Conservation (phyloP, 106 monocot species). For the Allium fistulosum region DNA sequence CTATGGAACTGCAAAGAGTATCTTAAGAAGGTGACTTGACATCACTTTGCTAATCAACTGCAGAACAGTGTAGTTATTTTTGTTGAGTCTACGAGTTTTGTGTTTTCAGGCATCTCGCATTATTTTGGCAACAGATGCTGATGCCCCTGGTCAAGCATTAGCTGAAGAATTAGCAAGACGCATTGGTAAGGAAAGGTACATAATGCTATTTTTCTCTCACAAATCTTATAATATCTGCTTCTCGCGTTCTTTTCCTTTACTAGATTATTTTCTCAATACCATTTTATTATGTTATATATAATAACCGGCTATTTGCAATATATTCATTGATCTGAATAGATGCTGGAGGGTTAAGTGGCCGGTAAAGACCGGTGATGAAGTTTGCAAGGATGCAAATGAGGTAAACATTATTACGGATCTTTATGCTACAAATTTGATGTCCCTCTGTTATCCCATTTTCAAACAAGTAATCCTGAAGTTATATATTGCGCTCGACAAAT, state of each 20-base stretch:
- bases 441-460: neutral
- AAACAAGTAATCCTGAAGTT: neutral
- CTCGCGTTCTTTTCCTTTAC: neutral
- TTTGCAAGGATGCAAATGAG: slow-evolving; percentile 50
- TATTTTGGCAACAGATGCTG: slow-evolving; percentile 46
- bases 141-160: slow-evolving; percentile 36
- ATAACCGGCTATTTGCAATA: neutral
- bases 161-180: slow-evolving; percentile 44
- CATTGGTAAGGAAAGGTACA: slow-evolving; percentile 48
- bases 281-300: too few relatives aligned
- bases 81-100: slow-evolving; percentile 1
- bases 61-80: neutral
- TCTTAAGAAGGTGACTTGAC: slow-evolving; percentile 18
- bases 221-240: neutral
- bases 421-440: neutral
- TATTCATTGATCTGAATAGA: slow-evolving; percentile 16
- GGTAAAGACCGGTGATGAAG: slow-evolving; percentile 22
- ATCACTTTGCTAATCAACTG: too few relatives aligned
- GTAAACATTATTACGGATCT: slow-evolving; percentile 3
- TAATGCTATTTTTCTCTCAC: neutral
- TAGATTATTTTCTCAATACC: too few relatives aligned
- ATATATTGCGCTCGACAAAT: neutral
- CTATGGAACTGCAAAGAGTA: slow-evolving; percentile 41
- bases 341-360: slow-evolving; percentile 46
- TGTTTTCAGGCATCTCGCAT: slow-evolving; percentile 31